phyloP scores from a whole-genome alignment of 2,329 filamentous ascomycete species.

The Cladophialophora immunda region DNA sequence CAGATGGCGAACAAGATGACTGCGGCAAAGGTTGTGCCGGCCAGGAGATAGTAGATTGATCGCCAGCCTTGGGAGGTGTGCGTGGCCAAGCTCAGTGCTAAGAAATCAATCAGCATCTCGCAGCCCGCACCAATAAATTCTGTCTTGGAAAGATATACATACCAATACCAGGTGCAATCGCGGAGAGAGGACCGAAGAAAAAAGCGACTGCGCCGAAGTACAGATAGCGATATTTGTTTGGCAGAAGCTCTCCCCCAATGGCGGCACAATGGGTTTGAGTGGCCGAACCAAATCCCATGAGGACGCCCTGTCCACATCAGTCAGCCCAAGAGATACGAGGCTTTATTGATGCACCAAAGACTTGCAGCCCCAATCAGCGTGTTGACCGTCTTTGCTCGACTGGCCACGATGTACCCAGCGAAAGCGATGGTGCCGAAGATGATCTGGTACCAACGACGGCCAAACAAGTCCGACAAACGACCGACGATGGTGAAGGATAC shows the following conservation, averaged over 20 bases:
- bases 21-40: conserved; percentile 12
- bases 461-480: conserved; percentile 16
- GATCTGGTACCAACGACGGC: conserved; percentile 7
- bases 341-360: conserved; percentile 8
- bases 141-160: conserved; percentile 8
- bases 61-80: conserved; percentile 17
- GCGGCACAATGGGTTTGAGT: conserved; percentile 16
- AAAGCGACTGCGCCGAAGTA: conserved; percentile 15
- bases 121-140: conserved; percentile 9
- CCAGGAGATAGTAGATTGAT: conserved; percentile 19
- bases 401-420: conserved; percentile 6
- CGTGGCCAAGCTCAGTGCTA: conserved; percentile 16
- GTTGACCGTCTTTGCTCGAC: conserved; percentile 17
- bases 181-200: conserved; percentile 6
- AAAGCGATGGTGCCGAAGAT: conserved; percentile 11
- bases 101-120: conserved; percentile 8
- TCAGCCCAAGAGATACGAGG: conserved; percentile 10
- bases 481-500: conserved; percentile 14
- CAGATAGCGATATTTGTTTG: conserved; percentile 19
- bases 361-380: conserved; percentile 15
- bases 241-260: conserved; percentile 14
- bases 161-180: conserved; percentile 13
- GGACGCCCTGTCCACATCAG: conserved; percentile 4
- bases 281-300: conserved; percentile 15
- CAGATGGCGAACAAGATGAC: conserved; percentile 15